phyloP scores from a whole-genome alignment of 371 early-diverging fungal genomes.

The Umbelopsis sp. region DNA sequence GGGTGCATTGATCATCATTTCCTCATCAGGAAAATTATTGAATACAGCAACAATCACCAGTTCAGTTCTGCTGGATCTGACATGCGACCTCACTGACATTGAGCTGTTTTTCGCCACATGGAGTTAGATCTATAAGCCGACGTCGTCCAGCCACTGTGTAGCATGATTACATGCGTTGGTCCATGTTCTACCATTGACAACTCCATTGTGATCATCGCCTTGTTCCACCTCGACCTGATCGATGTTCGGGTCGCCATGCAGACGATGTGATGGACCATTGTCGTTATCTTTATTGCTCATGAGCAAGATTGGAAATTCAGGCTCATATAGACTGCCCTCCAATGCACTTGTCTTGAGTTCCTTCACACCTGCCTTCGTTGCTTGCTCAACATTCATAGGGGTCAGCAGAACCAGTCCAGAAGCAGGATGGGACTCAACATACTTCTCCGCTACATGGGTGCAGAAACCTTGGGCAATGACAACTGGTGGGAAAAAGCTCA shows the following conservation, averaged over 20 bases:
- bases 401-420: constrained; percentile 38
- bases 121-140: not conserved
- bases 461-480: constrained; percentile 34
- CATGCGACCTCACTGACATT: too few species aligned
- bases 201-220: not conserved
- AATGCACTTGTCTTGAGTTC: not conserved
- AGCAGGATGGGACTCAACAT: constrained; percentile 44
- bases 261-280: not conserved
- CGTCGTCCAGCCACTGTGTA: not conserved
- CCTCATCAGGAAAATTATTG: too few species aligned
- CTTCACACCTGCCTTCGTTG: not conserved
- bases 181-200: not conserved
- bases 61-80: too few species aligned
- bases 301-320: constrained; percentile 38
- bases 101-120: too few species aligned
- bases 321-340: constrained; percentile 32
- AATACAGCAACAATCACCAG: too few species aligned
- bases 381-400: not conserved
- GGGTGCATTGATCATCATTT: too few species aligned
- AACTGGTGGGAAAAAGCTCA: constrained; percentile 45
- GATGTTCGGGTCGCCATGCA: not conserved
- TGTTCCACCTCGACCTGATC: not conserved
- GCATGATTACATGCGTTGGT: not conserved
- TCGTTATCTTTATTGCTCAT: not conserved
- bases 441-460: constrained; percentile 35